Evolutionary conservation across 2,329 filamentous ascomycete genomes (phyloP), one percentile per base, ranked within the genome.

Genomic region (Periconia sp.): DNA sequence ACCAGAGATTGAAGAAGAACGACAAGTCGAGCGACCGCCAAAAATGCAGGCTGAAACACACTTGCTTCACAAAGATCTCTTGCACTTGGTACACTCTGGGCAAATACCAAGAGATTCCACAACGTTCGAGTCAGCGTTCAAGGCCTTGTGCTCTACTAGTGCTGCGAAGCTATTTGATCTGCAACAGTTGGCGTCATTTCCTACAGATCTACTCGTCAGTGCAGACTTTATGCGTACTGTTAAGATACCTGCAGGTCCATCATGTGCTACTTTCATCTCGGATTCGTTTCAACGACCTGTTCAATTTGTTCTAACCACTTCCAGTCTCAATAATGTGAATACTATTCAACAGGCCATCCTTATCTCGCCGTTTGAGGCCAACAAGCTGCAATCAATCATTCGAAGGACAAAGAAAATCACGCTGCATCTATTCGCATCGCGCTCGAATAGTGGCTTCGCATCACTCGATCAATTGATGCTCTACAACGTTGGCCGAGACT

Each of bases 1-100:
- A 0, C 85, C 84, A 0, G 87, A 91, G 55, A 78, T 83, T 1
- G 84, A 90, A 57, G 71, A 81, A 23, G 84, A 90, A 60, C 73
- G 78, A 1, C 73, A 88, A 46, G 59, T 83, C 0, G 74, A 88
- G 57, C 74, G 73, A 1, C 82, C 84, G 0, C 61, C 66, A 0
- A 52, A 67, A 0, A 73, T 75, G 1, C 37, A 61, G 0, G 76
- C 85, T 0, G 61, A 55, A 0, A 1, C 6, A 0, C 82, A 87
- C 45, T 2, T 0, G 0, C 11, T 85, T 0, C 77, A 85, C 47
- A 13, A 51, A 0, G 71, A 80, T 31, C 48, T 89, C 0, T 3
- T 19, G 0, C 5, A 37, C 0, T 79, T 86, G 40, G 73, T 79
- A 0, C 3, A 35, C 0, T 69, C 58, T 0, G 82, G 81, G 1